Base-by-base conservation (phyloP, 2,329 filamentous ascomycete species). In the Ophiocordyceps polyrhachis-furcata region DNA sequence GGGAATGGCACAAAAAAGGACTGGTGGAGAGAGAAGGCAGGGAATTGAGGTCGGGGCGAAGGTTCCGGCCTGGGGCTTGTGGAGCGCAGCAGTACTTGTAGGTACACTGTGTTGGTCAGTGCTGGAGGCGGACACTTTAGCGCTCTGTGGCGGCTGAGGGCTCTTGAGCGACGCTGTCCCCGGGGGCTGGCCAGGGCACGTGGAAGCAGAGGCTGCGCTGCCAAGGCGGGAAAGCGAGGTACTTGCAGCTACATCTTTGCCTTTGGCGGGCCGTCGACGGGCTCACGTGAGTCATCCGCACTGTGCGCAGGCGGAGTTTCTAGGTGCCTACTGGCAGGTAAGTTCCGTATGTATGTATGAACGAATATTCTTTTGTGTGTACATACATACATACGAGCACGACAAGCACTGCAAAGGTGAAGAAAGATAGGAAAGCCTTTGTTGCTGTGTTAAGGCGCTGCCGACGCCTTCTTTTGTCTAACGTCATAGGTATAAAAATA, bases 1-100 rank as follows among this genome's bases (percentile, higher is more conserved):
- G 54, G 54, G 52, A 56, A 52, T 56, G 53, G 51, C 53, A 56
- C 54, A 58, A 59, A 56, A 60, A 60, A 56, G 55, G 53, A 56
- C 55, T 50, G 53, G 54, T 57, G 53, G 54, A 56, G 54, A 56
- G 54, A 54, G 23, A 31, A 59, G 58, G 55, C 55, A 60, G 56
- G 58, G 60, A 61, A 63, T 52, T 45, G 55, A 53, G 51, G 55
- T 48, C 52, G 49, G 25, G 50, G 46, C 48, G 44, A 49, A 51
- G 52, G 52, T 52, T 52, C 51, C 54, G 25, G 25, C 5, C 25
- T 28, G 43, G 28, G 40, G 40, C 40, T 32, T 28, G 31, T 19
- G 19, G 35, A 14, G 37, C 17, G 37, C 23, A 25, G 35, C 25
- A 15, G 42, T 38, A 38, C 31, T 15, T 21, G 42, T 13, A 38